phyloP scores from a whole-genome alignment of 495 filamentous ascomycete species.

The Penicillium silybi region DNA sequence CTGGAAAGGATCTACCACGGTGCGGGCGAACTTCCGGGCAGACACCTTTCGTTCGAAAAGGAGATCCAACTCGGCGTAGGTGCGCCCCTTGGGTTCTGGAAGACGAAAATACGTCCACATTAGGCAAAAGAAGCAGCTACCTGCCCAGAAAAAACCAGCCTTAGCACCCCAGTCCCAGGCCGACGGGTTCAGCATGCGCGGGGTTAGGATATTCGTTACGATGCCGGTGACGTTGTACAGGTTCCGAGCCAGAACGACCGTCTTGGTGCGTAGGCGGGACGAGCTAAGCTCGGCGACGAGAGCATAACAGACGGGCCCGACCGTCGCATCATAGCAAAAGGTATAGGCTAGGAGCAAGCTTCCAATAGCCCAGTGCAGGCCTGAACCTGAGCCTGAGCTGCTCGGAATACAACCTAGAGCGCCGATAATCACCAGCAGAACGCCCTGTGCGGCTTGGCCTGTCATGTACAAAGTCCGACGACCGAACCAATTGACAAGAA shows the following conservation, averaged over 20 bases:
- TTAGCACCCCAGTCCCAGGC: conserved; percentile 61
- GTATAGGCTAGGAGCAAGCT: conserved; percentile 55
- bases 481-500: conserved; percentile 39
- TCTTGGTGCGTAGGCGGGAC: conserved; percentile 56
- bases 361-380: conserved; percentile 49
- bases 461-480: conserved; percentile 51
- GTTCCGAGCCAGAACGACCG: conserved; percentile 58
- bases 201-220: conserved; percentile 58
- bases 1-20: conserved; percentile 3
- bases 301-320: conserved; percentile 61
- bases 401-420: conserved; percentile 54
- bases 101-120: conserved; percentile 51
- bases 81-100: conserved; percentile 57
- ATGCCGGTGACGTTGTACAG: conserved; percentile 56
- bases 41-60: conserved; percentile 35
- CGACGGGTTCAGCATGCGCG: conserved; percentile 65
- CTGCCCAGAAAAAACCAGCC: conserved; percentile 65
- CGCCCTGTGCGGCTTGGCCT: conserved; percentile 43
- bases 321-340: conserved; percentile 51
- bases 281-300: conserved; percentile 58
- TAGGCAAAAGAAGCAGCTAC: conserved; percentile 37
- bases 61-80: conserved; percentile 55
- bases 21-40: conserved; percentile 21
- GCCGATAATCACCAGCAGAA: conserved; percentile 55
- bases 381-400: conserved; percentile 13